These are phyloP conservation scores for Cercospora berteroae DNA, from an alignment of 2,329 filamentous ascomycete species.

Conservation along the genomic window DNA sequence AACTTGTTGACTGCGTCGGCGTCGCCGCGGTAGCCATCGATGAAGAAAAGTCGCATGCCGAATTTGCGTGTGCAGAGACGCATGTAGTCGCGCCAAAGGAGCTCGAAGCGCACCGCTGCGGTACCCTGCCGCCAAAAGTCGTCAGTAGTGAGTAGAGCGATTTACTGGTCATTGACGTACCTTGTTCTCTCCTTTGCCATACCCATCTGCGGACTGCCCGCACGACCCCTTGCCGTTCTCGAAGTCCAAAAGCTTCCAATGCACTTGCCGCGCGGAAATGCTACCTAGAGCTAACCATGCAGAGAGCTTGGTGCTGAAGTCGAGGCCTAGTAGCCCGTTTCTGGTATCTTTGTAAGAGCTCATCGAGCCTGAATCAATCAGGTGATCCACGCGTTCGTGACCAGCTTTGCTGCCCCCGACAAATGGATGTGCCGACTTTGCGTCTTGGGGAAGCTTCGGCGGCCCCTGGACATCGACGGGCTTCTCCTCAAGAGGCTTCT, in stretches of 20 bases:
- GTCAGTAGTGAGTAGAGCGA: not conserved
- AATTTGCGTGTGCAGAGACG: constrained; percentile 72
- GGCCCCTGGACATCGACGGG: constrained; percentile 44
- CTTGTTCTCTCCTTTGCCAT: constrained; percentile 67
- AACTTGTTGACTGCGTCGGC: constrained; percentile 36
- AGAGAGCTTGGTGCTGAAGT: constrained; percentile 75
- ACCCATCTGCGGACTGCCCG: constrained; percentile 52
- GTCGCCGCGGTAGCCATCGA: constrained; percentile 61
- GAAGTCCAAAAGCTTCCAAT: constrained; percentile 64
- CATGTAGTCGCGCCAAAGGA: constrained; percentile 82
- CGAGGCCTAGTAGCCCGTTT: constrained; percentile 67
- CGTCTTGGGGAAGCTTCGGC: constrained; percentile 54
- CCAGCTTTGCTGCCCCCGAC: constrained; percentile 64
- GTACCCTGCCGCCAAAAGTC: constrained; percentile 51
- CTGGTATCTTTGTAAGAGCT: constrained; percentile 66
- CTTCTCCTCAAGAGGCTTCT: constrained; percentile 56
- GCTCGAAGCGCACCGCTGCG: constrained; percentile 66
- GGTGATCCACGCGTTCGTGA: constrained; percentile 57
- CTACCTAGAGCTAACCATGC: constrained; percentile 70
- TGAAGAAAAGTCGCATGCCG: constrained; percentile 60
- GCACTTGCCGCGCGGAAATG: constrained; percentile 70
- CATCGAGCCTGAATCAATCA: constrained; percentile 62
- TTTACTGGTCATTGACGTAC: not conserved
- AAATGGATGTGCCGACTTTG: constrained; percentile 64
- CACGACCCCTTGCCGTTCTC: constrained; percentile 59